Percentiles rank a stretch among this genome's conserved stretches.
phyloP scores from a whole-genome alignment of 352 stramenopile species.

The Phytophthora sansomeana region DNA sequence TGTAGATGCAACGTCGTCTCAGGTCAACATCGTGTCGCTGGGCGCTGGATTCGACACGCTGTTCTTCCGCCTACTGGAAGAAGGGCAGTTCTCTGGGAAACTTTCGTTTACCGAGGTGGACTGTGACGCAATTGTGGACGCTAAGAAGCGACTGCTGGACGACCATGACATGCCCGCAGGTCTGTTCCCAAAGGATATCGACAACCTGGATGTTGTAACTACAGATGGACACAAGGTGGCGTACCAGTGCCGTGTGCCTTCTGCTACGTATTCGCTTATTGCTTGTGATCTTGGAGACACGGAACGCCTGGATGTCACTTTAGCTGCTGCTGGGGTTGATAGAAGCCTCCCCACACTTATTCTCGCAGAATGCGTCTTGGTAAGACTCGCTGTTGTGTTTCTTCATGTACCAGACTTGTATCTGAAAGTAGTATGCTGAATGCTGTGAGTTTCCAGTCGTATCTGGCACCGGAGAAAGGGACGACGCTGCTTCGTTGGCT shows the following conservation, averaged over 20 bases:
- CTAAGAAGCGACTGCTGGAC: conserved; percentile 57
- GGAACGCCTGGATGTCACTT: conserved; percentile 31
- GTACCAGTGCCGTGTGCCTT: conserved; percentile 36
- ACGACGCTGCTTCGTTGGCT: conserved; percentile 61
- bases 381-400: conserved; percentile 30
- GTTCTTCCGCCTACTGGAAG: conserved; percentile 66
- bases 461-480: conserved; percentile 60
- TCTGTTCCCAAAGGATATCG: conserved; percentile 39
- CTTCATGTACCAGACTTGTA: background rate
- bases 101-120: conserved; percentile 68
- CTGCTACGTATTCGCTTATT: conserved; percentile 54
- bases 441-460: conserved; percentile 49
- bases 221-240: conserved; percentile 14
- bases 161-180: conserved; percentile 25
- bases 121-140: conserved; percentile 57
- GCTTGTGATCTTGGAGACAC: conserved; percentile 69
- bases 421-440: background rate
- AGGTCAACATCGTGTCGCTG: conserved; percentile 72
- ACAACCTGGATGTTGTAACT: conserved; percentile 13
- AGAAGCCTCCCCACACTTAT: conserved; percentile 58
- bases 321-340: conserved; percentile 44
- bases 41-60: conserved; percentile 80
- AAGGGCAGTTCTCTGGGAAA: conserved; percentile 27
- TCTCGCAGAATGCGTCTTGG: conserved; percentile 77
- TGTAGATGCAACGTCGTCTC: conserved; percentile 26